Conservation (phyloP, 352 stramenopile species). For the Globisporangium paroecandrum region DNA sequence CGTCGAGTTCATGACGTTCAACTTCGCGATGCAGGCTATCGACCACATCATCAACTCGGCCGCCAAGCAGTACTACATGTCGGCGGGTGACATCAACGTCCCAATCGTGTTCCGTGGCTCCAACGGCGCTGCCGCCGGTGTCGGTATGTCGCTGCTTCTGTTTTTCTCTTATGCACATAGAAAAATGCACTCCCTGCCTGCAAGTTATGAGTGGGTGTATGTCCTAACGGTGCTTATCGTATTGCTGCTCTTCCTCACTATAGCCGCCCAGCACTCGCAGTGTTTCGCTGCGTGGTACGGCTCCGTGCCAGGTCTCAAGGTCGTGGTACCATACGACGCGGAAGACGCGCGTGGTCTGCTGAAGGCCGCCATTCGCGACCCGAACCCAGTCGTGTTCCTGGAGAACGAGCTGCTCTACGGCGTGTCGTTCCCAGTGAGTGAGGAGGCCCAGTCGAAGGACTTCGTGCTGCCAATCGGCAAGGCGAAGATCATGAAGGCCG, state of each 20-base stretch:
- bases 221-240: background rate
- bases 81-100: conserved; percentile 95
- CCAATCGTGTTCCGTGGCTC: conserved; percentile 99
- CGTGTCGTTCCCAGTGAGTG: conserved; percentile 95
- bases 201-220: background rate
- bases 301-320: conserved; percentile 97
- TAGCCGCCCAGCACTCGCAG: conserved; percentile 98
- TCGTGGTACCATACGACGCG: conserved; percentile 95
- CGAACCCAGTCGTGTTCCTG: conserved; percentile 98
- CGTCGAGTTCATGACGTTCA: conserved; percentile 99
- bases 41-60: conserved; percentile 99
- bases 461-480: conserved; percentile 98
- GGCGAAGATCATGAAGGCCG: conserved; percentile 97
- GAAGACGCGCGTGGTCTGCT: conserved; percentile 99
- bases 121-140: conserved; percentile 97
- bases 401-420: conserved; percentile 99
- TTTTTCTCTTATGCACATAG: background rate
- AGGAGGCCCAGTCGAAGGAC: conserved; percentile 96
- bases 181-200: background rate
- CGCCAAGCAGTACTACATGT: conserved; percentile 99
- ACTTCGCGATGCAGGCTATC: conserved; percentile 99
- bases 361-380: conserved; percentile 99
- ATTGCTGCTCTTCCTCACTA: conserved; percentile 1
- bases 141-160: conserved; percentile 58
- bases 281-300: conserved; percentile 99